Percentiles rank a stretch among this genome's conserved stretches.
These are phyloP conservation scores for Lathyrus tuberosus DNA, from an alignment of 306 rosid genomes.

Conservation along the genomic window DNA sequence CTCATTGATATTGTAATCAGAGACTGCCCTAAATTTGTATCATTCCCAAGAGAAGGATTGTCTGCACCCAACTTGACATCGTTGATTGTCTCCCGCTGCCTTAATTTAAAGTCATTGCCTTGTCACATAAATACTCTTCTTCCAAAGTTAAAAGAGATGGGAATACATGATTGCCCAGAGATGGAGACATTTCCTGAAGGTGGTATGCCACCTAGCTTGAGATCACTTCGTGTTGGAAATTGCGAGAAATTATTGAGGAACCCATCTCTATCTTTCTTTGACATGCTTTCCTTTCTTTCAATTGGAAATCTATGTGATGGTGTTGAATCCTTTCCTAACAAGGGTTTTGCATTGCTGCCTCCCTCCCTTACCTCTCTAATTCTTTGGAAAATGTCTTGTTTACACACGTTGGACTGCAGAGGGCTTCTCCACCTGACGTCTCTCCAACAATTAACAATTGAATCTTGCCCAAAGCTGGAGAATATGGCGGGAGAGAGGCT, in stretches of 20 bases:
- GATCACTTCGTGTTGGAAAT: not conserved
- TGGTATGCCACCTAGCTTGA: conserved; percentile 9
- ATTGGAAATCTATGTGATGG: not conserved
- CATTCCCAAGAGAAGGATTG: not conserved
- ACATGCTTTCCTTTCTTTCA: not conserved
- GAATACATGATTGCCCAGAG: not conserved
- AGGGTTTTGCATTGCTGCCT: not conserved
- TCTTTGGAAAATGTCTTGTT: not conserved
- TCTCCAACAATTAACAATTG: not conserved
- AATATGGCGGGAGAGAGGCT: conserved; percentile 23
- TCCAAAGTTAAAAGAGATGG: not conserved
- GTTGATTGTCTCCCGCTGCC: rapidly evolving
- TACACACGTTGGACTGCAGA: conserved; percentile 10
- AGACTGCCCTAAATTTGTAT: not conserved
- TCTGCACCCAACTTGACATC: not conserved
- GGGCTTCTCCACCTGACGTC: conserved; percentile 21
- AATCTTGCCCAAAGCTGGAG: not conserved
- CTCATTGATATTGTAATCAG: rapidly evolving
- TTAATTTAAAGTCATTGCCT: conserved; percentile 16
- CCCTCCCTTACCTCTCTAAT: not conserved
- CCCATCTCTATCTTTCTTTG: not conserved
- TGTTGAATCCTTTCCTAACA: not conserved
- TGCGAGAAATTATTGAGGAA: conserved; percentile 3
- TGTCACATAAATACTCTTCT: conserved; percentile 8
- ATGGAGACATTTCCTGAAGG: not conserved